A percentile compares a stretch with the other conserved stretches of the same genome.
These are phyloP conservation scores for Candida wancherniae DNA, from an alignment of 805 yeast genomes.

Conservation along the genomic window DNA sequence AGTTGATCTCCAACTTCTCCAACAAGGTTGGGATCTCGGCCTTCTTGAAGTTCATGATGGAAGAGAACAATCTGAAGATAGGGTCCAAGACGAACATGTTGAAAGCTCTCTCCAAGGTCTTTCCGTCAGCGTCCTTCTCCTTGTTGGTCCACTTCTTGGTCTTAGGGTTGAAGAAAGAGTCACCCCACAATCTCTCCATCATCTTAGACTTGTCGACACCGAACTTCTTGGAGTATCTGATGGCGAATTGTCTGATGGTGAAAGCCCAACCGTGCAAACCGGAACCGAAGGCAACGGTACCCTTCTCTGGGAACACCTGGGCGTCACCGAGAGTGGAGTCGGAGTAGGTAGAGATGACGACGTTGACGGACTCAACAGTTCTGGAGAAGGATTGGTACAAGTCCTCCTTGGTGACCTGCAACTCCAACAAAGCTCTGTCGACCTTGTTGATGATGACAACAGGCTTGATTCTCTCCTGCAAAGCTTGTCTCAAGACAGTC, in stretches of 20 bases:
- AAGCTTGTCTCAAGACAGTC: conserved; percentile 98
- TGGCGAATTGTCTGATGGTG: conserved; percentile 98
- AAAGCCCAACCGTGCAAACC: conserved; percentile 99
- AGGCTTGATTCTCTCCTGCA: conserved; percentile 99
- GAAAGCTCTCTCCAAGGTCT: conserved; percentile 97
- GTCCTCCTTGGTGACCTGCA: conserved; percentile 98
- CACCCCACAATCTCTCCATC: conserved; percentile 99
- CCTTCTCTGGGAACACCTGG: conserved; percentile 98
- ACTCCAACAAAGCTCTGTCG: conserved; percentile 98
- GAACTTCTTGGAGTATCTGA: conserved; percentile 97
- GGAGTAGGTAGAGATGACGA: conserved; percentile 90
- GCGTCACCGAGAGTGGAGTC: conserved; percentile 90
- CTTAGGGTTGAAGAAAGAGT: conserved; percentile 99
- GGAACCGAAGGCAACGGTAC: conserved; percentile 99
- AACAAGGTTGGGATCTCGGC: conserved; percentile 90
- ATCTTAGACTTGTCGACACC: conserved; percentile 97
- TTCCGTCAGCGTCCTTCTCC: conserved; percentile 93
- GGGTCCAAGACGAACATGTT: conserved; percentile 99
- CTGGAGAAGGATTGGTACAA: conserved; percentile 97
- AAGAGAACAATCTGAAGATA: conserved; percentile 93
- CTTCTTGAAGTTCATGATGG: conserved; percentile 99
- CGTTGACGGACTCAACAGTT: conserved; percentile 99
- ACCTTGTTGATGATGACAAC: conserved; percentile 98
- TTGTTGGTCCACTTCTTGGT: conserved; percentile 99
- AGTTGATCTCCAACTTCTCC: conserved; percentile 87